phyloP scores from a whole-genome alignment of 2,329 filamentous ascomycete genomes.

The Colletotrichum higginsianum region DNA sequence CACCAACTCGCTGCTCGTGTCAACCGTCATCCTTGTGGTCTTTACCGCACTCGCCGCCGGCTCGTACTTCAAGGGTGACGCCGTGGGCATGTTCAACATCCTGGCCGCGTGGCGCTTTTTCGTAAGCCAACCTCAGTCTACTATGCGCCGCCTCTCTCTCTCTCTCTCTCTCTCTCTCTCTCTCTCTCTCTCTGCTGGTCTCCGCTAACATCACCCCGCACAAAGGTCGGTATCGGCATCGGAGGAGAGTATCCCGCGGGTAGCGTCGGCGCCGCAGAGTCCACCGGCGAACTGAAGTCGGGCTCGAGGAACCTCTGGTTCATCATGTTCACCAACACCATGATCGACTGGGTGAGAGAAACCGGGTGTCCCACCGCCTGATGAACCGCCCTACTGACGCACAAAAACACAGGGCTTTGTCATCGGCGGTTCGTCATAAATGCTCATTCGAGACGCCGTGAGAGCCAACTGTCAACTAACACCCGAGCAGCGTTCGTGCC shows the following conservation, averaged over 20 bases:
- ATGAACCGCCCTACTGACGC: constrained; percentile 25
- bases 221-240: constrained; percentile 33
- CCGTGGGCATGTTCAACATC: constrained; percentile 80
- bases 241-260: constrained; percentile 84
- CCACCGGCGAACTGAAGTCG: constrained; percentile 83
- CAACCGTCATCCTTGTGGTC: constrained; percentile 86
- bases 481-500: constrained; percentile 17
- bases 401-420: constrained; percentile 74
- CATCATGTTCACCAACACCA: constrained; percentile 89
- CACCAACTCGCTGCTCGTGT: constrained; percentile 84
- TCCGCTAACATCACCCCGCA: constrained; percentile 18
- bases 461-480: background rate
- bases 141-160: no score
- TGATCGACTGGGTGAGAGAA: constrained; percentile 75
- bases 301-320: constrained; percentile 93
- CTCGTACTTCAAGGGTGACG: constrained; percentile 80
- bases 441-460: background rate
- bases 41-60: constrained; percentile 86
- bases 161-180: no score
- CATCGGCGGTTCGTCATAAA: constrained; percentile 72
- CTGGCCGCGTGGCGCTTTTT: constrained; percentile 90
- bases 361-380: constrained; percentile 37
- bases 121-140: constrained; percentile 58
- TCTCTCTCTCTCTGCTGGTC: no score
- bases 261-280: constrained; percentile 87